phyloP scores from a whole-genome alignment of 1,284 basidiomycete genomes.

The Grifola frondosa region DNA sequence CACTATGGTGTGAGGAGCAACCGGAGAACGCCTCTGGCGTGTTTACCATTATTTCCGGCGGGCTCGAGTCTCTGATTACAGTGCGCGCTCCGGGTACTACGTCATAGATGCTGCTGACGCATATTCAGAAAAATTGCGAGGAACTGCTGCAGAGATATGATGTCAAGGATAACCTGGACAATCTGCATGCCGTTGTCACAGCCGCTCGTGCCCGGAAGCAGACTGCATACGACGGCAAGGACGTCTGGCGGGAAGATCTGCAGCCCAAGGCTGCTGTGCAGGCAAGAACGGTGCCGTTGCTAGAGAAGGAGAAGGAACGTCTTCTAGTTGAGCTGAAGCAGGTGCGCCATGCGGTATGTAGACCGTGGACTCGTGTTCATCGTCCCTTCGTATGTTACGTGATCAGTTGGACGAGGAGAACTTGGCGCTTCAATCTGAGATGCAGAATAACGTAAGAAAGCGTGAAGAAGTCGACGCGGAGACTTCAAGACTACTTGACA shows the following conservation, averaged over 20 bases:
- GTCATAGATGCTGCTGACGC: slow-evolving; percentile 1
- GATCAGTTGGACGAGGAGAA: slow-evolving; percentile 59
- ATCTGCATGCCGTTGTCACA: slow-evolving; percentile 62
- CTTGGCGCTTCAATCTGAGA: slow-evolving; percentile 42
- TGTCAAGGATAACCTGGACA: slow-evolving; percentile 66
- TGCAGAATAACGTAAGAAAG: slow-evolving; percentile 47
- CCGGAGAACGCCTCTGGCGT: slow-evolving; percentile 65
- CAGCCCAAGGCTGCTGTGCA: slow-evolving; percentile 59
- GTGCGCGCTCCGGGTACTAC: slow-evolving; percentile 36
- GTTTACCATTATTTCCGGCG: slow-evolving; percentile 64
- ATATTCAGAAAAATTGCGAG: slow-evolving; percentile 40
- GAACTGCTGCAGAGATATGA: slow-evolving; percentile 62
- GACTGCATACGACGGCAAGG: slow-evolving; percentile 42
- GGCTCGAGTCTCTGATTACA: slow-evolving; percentile 65
- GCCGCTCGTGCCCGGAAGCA: slow-evolving; percentile 68
- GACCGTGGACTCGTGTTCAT: neutral
- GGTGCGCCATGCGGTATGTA: slow-evolving; percentile 34
- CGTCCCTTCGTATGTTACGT: neutral
- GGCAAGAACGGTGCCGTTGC: slow-evolving; percentile 58
- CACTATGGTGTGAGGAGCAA: slow-evolving; percentile 71
- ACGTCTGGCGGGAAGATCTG: slow-evolving; percentile 61
- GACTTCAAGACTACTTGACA: slow-evolving; percentile 45
- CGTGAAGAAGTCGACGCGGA: slow-evolving; percentile 49
- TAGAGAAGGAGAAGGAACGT: slow-evolving; percentile 53
- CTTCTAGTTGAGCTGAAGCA: slow-evolving; percentile 49